Percentiles rank a stretch among this genome's conserved stretches.
Evolutionary conservation across 306 rosid genomes (phyloP).

Genomic region (Medicago truncatula): MtrunA17r5.0-ANR NC_053049.1:40839001-40839500

Average conservation of each 20-base stretch:
- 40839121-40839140: slow-evolving; percentile 9
- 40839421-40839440: not conserved
- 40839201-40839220: slow-evolving; percentile 20
- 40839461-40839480: slow-evolving; percentile 35
- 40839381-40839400: not conserved
- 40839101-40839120: not conserved
- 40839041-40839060: slow-evolving; percentile 75
- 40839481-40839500: slow-evolving; percentile 20
- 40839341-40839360: slow-evolving; percentile 2
- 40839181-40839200: slow-evolving; percentile 20
- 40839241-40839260: slow-evolving; percentile 23
- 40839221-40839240: slow-evolving; percentile 2
- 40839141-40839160: slow-evolving; percentile 13
- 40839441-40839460: slow-evolving; percentile 26
- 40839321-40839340: slow-evolving; percentile 6
- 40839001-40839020: slow-evolving; percentile 79
- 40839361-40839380: slow-evolving; percentile 3
- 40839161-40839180: slow-evolving; percentile 27
- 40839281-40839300: not conserved
- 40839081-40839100: slow-evolving; percentile 75
- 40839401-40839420: slow-evolving; percentile 22
- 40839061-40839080: slow-evolving; percentile 79
- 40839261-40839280: slow-evolving; percentile 19
- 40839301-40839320: slow-evolving; percentile 29
- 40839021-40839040: slow-evolving; percentile 69